These are phyloP conservation scores for Nicotiana tabacum DNA, from an alignment of 257 asterid genomes.

Conservation along the genomic window DNA sequence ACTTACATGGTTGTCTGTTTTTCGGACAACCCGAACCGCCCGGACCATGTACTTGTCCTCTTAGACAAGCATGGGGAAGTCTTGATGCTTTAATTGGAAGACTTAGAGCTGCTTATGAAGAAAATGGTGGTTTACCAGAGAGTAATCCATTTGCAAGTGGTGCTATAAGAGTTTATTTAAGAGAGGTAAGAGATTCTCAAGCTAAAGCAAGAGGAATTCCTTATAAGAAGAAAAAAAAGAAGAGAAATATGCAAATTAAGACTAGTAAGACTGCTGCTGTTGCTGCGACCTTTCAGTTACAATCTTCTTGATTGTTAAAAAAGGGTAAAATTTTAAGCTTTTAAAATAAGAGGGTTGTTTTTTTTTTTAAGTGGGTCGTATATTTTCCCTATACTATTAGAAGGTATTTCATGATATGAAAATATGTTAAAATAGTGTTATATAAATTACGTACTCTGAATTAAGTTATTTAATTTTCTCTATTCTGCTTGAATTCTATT, in stretches of 20 bases:
- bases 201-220: constrained; percentile 11
- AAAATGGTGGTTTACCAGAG: constrained; percentile 11
- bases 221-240: neutral
- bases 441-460: neutral
- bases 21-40: constrained; percentile 11
- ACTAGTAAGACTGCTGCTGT: neutral
- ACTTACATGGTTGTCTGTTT: neutral
- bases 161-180: constrained; percentile 9
- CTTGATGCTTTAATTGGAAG: constrained; percentile 13
- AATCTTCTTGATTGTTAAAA: neutral
- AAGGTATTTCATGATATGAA: too few species aligned
- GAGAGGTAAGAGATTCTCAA: constrained; percentile 12
- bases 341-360: neutral
- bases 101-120: constrained; percentile 15
- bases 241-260: neutral
- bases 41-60: constrained; percentile 11
- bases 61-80: constrained; percentile 19
- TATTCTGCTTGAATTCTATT: neutral
- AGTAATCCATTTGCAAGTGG: constrained; percentile 16
- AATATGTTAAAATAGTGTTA: neutral
- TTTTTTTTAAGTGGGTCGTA: neutral
- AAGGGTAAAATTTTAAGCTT: neutral
- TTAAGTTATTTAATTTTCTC: neutral
- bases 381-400: neutral
- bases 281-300: neutral